Conservation (phyloP, 495 filamentous ascomycete species). For the Trichocladium uniseriatum region DNA sequence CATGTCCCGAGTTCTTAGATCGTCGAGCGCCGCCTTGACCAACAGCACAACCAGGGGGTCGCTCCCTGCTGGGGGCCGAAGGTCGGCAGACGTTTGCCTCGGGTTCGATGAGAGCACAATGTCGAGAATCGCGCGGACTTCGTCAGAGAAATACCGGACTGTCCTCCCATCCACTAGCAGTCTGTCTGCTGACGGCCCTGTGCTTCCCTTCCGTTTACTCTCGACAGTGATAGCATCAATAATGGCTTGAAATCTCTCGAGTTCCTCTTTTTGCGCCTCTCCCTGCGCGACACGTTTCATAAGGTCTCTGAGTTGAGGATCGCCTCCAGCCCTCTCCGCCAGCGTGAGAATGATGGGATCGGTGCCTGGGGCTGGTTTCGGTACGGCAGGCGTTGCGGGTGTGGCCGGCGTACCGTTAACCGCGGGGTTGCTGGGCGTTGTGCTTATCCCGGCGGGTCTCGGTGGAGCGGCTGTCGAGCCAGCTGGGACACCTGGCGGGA, state of each 20-base stretch:
- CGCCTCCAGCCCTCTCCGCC: slow-evolving; percentile 74
- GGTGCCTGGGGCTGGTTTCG: slow-evolving; percentile 39
- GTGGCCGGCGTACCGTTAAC: slow-evolving; percentile 22
- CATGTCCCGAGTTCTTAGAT: slow-evolving; percentile 27
- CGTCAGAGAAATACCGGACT: slow-evolving; percentile 41
- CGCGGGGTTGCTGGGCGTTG: slow-evolving; percentile 5
- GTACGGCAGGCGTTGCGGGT: slow-evolving; percentile 19
- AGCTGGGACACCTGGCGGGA: not conserved
- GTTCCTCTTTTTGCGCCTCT: slow-evolving; percentile 66
- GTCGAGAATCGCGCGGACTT: slow-evolving; percentile 38
- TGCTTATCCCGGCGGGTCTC: slow-evolving; percentile 1
- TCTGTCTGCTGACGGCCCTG: slow-evolving; percentile 36
- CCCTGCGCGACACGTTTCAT: slow-evolving; percentile 94
- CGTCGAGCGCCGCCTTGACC: slow-evolving; percentile 37
- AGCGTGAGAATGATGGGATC: slow-evolving; percentile 95
- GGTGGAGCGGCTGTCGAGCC: not conserved
- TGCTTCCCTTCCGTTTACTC: slow-evolving; percentile 34
- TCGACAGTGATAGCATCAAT: slow-evolving; percentile 77
- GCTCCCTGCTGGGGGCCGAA: slow-evolving; percentile 33
- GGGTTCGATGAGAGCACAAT: slow-evolving; percentile 40
- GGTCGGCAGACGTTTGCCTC: slow-evolving; percentile 31
- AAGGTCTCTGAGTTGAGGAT: slow-evolving; percentile 82
- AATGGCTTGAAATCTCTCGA: slow-evolving; percentile 82
- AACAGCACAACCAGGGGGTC: slow-evolving; percentile 37
- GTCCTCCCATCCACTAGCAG: slow-evolving; percentile 36